Evolutionary conservation across 1,139 yeast species (phyloP).

Genomic region (Diutina mesorugosa): DNA sequence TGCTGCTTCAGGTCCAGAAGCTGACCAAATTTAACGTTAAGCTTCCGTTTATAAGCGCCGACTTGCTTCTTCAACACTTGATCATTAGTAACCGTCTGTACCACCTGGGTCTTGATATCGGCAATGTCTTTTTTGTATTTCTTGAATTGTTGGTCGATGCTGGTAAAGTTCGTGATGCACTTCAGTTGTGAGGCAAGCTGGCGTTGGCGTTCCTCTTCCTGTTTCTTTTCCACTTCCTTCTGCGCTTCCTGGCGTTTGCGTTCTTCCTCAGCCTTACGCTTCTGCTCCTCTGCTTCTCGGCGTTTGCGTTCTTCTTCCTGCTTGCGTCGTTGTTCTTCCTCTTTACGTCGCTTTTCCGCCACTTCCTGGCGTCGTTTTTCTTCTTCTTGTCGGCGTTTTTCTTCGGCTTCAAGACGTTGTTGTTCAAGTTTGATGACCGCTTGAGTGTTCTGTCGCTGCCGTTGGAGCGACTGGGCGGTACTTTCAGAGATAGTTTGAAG

Average conservation of each 20-base stretch:
- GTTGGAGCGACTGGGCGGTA: not conserved
- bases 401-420: constrained; percentile 7
- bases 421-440: constrained; percentile 2
- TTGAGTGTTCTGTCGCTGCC: not conserved
- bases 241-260: constrained; percentile 5
- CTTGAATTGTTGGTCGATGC: constrained; percentile 34
- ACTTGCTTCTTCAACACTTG: constrained; percentile 30
- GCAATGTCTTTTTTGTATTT: constrained; percentile 42
- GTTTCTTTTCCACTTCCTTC: constrained; percentile 5
- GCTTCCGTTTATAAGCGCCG: constrained; percentile 44
- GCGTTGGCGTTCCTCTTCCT: constrained; percentile 2
- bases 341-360: constrained; percentile 3
- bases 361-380: constrained; percentile 6
- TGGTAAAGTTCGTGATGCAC: constrained; percentile 19
- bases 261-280: constrained; percentile 6
- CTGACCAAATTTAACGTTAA: constrained; percentile 88
- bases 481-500: not conserved
- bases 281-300: constrained; percentile 3
- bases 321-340: constrained; percentile 7
- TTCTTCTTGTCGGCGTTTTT: constrained; percentile 5
- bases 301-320: constrained; percentile 7
- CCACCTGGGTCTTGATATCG: constrained; percentile 48
- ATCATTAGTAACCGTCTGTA: constrained; percentile 29
- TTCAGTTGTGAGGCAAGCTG: constrained; percentile 5
- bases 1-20: constrained; percentile 62